Base-by-base conservation (phyloP, 805 yeast genomes). In the Middelhovenomyces tepae region DNA sequence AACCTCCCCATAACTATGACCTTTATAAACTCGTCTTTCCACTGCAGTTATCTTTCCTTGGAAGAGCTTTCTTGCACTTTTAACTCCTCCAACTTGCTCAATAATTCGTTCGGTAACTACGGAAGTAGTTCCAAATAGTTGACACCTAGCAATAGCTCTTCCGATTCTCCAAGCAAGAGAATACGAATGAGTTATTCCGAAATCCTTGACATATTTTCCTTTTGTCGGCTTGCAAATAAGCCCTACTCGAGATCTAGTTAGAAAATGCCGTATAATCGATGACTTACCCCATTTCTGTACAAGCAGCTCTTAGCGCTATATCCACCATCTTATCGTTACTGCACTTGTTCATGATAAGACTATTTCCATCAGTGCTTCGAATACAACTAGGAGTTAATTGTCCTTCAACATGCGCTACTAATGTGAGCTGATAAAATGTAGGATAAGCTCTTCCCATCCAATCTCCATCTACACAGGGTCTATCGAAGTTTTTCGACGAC, bases 101-200 rank as follows among this genome's bases (percentile, higher is more conserved):
- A 64, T 46, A 21, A 65, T 64, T 11, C 45, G 38, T 6, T 51
- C 40, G 2, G 67, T 60, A 2, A 64, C 38, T 27, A 43, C 42
- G 27, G 54, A 60, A 20, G 64, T 50, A 29, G 61, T 62, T n/a
- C 56, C 49, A 7, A 49, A 51, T 30, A 58, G 60, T 28, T 56
- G 48, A 1, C 69, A 62, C 28, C 57, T 50, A 1, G 71, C 64
- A 14, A 59, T 45, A 3, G 69, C 70, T 33, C 63, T 54, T 3
- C 72, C 72, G 30, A 67, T 59, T 47, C 71, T 55, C 72, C 72
- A 67, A 2, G 70, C 64, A 13, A 56, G 42, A 1, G 71, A 66
- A 8, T 62, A 24, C 13, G 66, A 48, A 37, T 57, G 52, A 26
- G 43, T 48, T 16, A 65, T 56, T 4, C 59, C 56, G 29, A 48